Base-by-base conservation (phyloP, 208 protist genomes). In the Lotmaria passim region DNA sequence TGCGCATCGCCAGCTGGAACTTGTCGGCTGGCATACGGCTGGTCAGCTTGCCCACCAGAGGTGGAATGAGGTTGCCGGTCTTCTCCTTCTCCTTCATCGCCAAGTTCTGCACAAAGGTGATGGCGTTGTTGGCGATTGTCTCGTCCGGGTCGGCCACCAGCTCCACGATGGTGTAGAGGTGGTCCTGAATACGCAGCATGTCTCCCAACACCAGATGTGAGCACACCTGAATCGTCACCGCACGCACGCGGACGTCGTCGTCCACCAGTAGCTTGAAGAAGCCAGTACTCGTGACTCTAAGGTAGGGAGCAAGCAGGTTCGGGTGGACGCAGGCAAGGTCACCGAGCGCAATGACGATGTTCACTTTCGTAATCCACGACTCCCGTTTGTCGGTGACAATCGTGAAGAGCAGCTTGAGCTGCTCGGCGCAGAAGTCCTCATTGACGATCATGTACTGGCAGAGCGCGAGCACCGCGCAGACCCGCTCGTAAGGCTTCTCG, bases 191-290 rank as follows among this genome's bases (percentile, higher is more conserved):
- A 52, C 92, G 92, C 53, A 96, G 86, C 92, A 96, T 96, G 39
- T 96, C 92, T 10, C 87, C 83, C 44, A 96, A 80, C 51, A 96
- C 89, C 8, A 96, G 75, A 59, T 96, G 92, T 10, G 92, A 95
- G 77, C 92, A 96, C 33, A 96, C 89, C 73, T 96, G 92, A 75
- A 96, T 93, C 15, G 92, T 95, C 63, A 94, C 87, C 5, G 92
- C 89, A 28, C 92, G 83, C 63, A 96, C 92, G 14, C 92, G 83
- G 21, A 90, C 75, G 69, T 96, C 92, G 70, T 90, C 82, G 72
- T 96, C 89, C 44, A 80, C 83, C 21, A 96, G 82, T 39, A 96
- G 78, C 63, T 87, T 89, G 62, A 95, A 93, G 59, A 96, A 91
- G 28, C 92, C 92, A 3, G 85, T 82, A 34, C 85, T 87, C 8